Conservation (phyloP, 78 protist genomes). For the Polysphondylium violaceum region DNA sequence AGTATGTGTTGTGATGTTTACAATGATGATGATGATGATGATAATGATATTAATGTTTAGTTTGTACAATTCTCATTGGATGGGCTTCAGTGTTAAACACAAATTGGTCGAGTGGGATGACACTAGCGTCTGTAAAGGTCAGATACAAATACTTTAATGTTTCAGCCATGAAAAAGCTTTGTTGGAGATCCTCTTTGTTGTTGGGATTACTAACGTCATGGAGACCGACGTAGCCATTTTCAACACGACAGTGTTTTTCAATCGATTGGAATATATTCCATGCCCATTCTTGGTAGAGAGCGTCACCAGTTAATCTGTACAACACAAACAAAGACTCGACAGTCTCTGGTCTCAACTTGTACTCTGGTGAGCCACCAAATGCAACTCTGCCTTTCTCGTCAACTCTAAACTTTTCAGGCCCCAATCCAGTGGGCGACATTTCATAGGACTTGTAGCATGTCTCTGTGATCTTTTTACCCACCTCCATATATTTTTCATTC, state of each 20-base stretch:
- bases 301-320: slow-evolving; percentile 82
- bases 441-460: slow-evolving; percentile 44
- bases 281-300: slow-evolving; percentile 82
- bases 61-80: slow-evolving; percentile 83
- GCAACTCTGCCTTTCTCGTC: neutral
- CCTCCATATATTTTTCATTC: neutral
- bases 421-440: slow-evolving; percentile 58
- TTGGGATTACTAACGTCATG: neutral
- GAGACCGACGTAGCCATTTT: slow-evolving; percentile 67
- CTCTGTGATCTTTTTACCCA: slow-evolving; percentile 18
- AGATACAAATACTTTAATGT: slow-evolving; percentile 92
- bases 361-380: neutral
- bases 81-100: slow-evolving; percentile 98
- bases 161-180: slow-evolving; percentile 94
- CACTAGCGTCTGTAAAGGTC: slow-evolving; percentile 81
- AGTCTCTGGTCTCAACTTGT: slow-evolving; percentile 90
- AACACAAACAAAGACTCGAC: slow-evolving; percentile 82
- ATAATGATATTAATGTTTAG: too few relatives aligned
- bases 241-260: slow-evolving; percentile 38
- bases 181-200: slow-evolving; percentile 57
- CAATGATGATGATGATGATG: too few relatives aligned
- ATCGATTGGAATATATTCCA: slow-evolving; percentile 82
- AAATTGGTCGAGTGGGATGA: slow-evolving; percentile 86
- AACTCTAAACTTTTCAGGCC: slow-evolving; percentile 76
- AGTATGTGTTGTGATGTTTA: too few relatives aligned